A percentile compares a stretch with the other conserved stretches of the same genome.
Conservation (phyloP, 148 eudicot species). For the Linanthus parryae region DNA sequence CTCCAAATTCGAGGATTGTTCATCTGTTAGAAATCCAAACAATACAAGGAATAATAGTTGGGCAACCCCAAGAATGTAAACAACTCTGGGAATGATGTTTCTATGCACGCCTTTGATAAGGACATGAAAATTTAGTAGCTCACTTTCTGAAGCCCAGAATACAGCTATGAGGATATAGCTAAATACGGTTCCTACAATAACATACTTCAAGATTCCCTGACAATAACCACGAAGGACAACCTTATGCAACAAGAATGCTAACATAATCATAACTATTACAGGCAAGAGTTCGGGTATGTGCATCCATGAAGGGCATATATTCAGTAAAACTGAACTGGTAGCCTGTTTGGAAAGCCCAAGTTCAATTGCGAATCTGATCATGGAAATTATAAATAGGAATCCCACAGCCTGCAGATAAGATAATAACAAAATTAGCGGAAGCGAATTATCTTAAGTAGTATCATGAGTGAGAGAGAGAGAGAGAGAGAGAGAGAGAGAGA, state of each 20-base stretch:
- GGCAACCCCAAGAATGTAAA: constrained; percentile 55
- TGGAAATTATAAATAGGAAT: constrained; percentile 44
- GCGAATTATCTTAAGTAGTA: background rate
- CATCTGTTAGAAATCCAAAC: constrained; percentile 28
- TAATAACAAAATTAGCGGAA: too few species aligned
- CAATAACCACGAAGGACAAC: constrained; percentile 22
- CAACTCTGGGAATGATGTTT: constrained; percentile 52
- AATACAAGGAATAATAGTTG: constrained; percentile 54
- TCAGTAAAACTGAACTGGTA: constrained; percentile 29
- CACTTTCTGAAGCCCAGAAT: constrained; percentile 61
- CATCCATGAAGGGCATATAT: constrained; percentile 32
- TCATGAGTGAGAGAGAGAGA: background rate
- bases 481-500: background rate
- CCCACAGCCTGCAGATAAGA: constrained; percentile 59
- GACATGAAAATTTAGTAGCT: constrained; percentile 30
- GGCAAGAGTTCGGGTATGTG: constrained; percentile 43
- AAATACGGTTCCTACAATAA: constrained; percentile 46
- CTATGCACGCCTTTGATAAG: constrained; percentile 29
- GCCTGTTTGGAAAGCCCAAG: constrained; percentile 79
- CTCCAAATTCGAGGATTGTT: constrained; percentile 25
- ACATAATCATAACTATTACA: constrained; percentile 33
- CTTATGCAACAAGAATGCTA: constrained; percentile 48
- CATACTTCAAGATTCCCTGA: constrained; percentile 34
- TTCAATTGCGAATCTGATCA: constrained; percentile 60
- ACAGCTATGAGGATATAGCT: constrained; percentile 58